Percentiles rank a stretch among this genome's conserved stretches.
These are phyloP conservation scores for Kazachstania martiniae DNA, from an alignment of 805 yeast species.

Conservation along the genomic window DNA sequence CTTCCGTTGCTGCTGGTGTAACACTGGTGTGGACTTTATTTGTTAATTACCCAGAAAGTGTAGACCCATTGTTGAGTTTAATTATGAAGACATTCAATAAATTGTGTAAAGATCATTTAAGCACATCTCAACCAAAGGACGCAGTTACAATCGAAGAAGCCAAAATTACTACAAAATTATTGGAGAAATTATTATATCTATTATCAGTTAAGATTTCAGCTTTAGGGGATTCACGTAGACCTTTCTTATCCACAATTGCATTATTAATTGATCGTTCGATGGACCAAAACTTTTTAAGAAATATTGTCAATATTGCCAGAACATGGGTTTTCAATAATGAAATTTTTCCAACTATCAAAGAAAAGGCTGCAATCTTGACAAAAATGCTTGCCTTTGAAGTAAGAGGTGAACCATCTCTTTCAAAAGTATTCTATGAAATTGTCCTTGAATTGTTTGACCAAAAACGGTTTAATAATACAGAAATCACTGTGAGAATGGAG, in stretches of 20 bases:
- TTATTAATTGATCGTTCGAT: constrained; percentile 82
- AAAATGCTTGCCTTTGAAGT: constrained; percentile 91
- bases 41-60: constrained; percentile 55
- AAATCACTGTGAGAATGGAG: constrained; percentile 87
- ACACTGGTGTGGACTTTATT: constrained; percentile 76
- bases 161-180: constrained; percentile 61
- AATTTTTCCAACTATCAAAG: constrained; percentile 88
- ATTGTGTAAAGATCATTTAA: constrained; percentile 78
- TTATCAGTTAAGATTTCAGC: constrained; percentile 71
- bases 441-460: constrained; percentile 83
- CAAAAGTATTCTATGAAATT: constrained; percentile 73
- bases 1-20: constrained; percentile 80
- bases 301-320: constrained; percentile 68
- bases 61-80: constrained; percentile 65
- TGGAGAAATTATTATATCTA: constrained; percentile 67
- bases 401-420: constrained; percentile 69
- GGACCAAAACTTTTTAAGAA: constrained; percentile 62
- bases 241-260: constrained; percentile 75
- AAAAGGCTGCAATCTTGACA: constrained; percentile 84
- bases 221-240: constrained; percentile 89
- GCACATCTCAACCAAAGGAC: constrained; percentile 35
- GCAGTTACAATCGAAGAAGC: constrained; percentile 53
- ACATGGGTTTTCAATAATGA: constrained; percentile 87
- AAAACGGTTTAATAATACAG: constrained; percentile 66
- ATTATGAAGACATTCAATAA: constrained; percentile 83